Evolutionary conservation across 2,329 filamentous ascomycete species (phyloP).

Genomic region (Fusarium chaquense): DNA sequence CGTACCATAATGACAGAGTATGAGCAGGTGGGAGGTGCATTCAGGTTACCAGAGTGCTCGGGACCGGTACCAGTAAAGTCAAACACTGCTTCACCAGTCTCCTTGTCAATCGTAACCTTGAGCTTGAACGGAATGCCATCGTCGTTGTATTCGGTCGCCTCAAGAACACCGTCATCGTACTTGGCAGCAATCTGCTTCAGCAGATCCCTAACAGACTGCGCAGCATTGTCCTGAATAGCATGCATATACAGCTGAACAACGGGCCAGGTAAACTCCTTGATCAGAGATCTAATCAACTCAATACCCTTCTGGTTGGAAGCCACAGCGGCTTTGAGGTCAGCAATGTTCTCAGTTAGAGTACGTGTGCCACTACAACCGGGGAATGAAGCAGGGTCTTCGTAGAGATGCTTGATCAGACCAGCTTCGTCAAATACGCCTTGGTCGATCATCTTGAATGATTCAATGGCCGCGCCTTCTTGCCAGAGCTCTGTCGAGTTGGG

Average conservation of each 20-base stretch:
- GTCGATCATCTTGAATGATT: constrained; percentile 51
- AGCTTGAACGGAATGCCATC: constrained; percentile 84
- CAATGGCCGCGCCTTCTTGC: constrained; percentile 70
- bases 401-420: constrained; percentile 71
- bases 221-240: constrained; percentile 84
- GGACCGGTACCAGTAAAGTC: constrained; percentile 51
- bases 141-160: constrained; percentile 85
- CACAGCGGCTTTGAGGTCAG: constrained; percentile 87
- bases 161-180: constrained; percentile 77
- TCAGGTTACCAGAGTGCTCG: constrained; percentile 50
- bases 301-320: constrained; percentile 90
- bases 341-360: constrained; percentile 84
- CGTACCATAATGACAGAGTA: constrained; percentile 50
- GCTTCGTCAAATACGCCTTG: constrained; percentile 54
- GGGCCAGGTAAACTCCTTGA: constrained; percentile 80
- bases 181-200: constrained; percentile 77
- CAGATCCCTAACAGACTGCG: constrained; percentile 78
- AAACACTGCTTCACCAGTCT: constrained; percentile 81
- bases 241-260: constrained; percentile 88
- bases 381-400: constrained; percentile 39
- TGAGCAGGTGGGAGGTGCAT: constrained; percentile 47
- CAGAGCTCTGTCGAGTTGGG: constrained; percentile 71
- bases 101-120: constrained; percentile 78
- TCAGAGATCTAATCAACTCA: constrained; percentile 77
- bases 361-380: constrained; percentile 66